phyloP scores from a whole-genome alignment of 1,139 yeast genomes.

The Zygotorulaspora mrakii region DNA sequence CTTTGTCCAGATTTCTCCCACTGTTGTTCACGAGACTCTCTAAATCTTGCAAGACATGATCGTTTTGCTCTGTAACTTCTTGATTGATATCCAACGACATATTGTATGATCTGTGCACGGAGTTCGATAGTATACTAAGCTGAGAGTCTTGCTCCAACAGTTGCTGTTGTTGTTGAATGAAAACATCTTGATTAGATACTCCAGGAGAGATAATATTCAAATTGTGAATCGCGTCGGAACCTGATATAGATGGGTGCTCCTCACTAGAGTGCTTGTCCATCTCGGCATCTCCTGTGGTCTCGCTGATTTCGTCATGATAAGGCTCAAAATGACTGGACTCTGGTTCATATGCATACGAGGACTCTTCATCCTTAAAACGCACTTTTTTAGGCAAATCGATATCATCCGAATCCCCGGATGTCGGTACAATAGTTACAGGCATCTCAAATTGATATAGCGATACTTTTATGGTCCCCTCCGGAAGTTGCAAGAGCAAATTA shows the following conservation, averaged over 20 bases:
- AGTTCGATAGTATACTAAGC: slow-evolving; percentile 24
- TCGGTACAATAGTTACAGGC: slow-evolving; percentile 4
- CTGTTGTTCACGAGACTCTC: slow-evolving; percentile 31
- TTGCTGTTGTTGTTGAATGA: slow-evolving; percentile 33
- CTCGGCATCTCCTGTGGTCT: not conserved
- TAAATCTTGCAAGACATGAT: slow-evolving; percentile 28
- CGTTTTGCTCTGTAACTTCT: slow-evolving; percentile 33
- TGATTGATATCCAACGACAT: slow-evolving; percentile 31
- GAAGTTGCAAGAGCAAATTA: slow-evolving; percentile 14
- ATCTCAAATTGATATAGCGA: slow-evolving; percentile 17
- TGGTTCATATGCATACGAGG: slow-evolving; percentile 11
- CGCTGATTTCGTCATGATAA: slow-evolving; percentile 22
- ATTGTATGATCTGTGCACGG: slow-evolving; percentile 27
- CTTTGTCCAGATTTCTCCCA: slow-evolving; percentile 28
- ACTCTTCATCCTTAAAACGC: slow-evolving; percentile 28
- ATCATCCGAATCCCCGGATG: not conserved
- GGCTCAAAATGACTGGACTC: slow-evolving; percentile 24
- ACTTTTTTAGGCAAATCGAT: slow-evolving; percentile 24
- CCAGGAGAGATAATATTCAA: slow-evolving; percentile 13
- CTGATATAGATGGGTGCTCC: too few species aligned
- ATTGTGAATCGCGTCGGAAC: too few species aligned
- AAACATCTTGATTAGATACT: slow-evolving; percentile 31
- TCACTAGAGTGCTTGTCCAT: too few species aligned
- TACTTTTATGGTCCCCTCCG: slow-evolving; percentile 18
- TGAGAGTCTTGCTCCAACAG: slow-evolving; percentile 33